Percentiles rank a stretch among this genome's conserved stretches.
Evolutionary conservation across 1,284 basidiomycete genomes (phyloP).

Genomic region (Mycena sp.): DNA sequence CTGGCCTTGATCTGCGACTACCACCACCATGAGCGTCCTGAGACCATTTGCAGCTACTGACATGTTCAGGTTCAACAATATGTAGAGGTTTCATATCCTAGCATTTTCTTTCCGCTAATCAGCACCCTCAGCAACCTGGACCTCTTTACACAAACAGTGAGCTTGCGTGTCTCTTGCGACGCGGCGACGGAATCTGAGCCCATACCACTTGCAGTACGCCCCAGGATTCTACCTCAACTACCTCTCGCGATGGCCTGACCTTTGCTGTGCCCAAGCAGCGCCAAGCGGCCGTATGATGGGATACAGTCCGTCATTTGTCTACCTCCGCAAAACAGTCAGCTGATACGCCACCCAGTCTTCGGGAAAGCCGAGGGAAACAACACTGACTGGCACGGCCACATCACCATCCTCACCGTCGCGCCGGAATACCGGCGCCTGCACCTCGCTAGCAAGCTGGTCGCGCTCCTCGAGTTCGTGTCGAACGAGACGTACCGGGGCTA

Average conservation of each 20-base stretch:
- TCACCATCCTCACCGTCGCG: slow-evolving; percentile 91
- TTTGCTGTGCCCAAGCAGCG: slow-evolving; percentile 84
- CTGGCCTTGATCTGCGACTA: background rate
- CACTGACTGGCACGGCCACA: slow-evolving; percentile 87
- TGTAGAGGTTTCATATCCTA: too few species aligned
- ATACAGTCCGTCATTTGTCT: slow-evolving; percentile 66
- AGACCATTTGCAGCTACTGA: slow-evolving; percentile 88
- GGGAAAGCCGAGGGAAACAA: slow-evolving; percentile 85
- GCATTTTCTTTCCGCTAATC: too few species aligned
- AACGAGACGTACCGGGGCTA: slow-evolving; percentile 79
- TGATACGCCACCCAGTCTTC: slow-evolving; percentile 61
- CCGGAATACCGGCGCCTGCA: slow-evolving; percentile 90
- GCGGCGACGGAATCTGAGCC: too few species aligned
- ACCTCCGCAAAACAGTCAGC: background rate
- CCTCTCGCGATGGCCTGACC: slow-evolving; percentile 89
- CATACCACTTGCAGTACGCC: too few species aligned
- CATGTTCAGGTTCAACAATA: slow-evolving; percentile 92
- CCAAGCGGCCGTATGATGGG: slow-evolving; percentile 87
- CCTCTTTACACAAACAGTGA: slow-evolving; percentile 92
- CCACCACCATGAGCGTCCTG: slow-evolving; percentile 75
- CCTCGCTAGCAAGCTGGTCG: slow-evolving; percentile 86
- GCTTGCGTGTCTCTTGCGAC: too few species aligned
- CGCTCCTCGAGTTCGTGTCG: slow-evolving; percentile 83
- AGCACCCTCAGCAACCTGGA: slow-evolving; percentile 96
- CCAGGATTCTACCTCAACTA: slow-evolving; percentile 90